A percentile compares a stretch with the other conserved stretches of the same genome.
Conservation (phyloP, 305 asterid species). For the Plantago coronopus region DNA sequence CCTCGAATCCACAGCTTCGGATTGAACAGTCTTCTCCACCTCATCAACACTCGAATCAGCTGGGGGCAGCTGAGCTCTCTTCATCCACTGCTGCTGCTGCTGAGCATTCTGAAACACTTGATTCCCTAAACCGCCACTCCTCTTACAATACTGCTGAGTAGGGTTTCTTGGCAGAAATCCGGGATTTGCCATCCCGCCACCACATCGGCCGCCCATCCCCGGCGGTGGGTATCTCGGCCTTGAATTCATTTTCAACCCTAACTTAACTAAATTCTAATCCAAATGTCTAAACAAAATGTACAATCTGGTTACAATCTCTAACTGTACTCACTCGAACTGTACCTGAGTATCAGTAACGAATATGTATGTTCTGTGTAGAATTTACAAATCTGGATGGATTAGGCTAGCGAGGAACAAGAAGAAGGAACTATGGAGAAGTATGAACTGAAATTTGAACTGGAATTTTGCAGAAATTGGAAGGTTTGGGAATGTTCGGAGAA, state of each 20-base stretch:
- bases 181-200: conserved; percentile 39
- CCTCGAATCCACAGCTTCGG: conserved; percentile 82
- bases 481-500: no score
- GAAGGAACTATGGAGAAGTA: no score
- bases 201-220: conserved; percentile 67
- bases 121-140: conserved; percentile 40
- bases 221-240: conserved; percentile 87
- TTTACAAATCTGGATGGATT: no score
- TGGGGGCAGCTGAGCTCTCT: conserved; percentile 50
- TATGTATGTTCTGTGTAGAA: no score
- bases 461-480: no score
- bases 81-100: background rate
- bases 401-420: no score
- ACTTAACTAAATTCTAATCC: background rate
- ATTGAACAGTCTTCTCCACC: conserved; percentile 82
- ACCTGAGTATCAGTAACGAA: no score
- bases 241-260: conserved; percentile 45
- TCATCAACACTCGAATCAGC: conserved; percentile 52
- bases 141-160: conserved; percentile 56
- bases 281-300: no score
- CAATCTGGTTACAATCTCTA: no score
- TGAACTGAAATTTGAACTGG: no score
- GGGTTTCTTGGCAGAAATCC: conserved; percentile 50
- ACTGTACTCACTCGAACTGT: no score
- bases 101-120: background rate